Evolutionary conservation across 2,329 filamentous ascomycete species (phyloP), one percentile per base, ranked within the genome.

Genomic region (Diplodia mutila): DNA sequence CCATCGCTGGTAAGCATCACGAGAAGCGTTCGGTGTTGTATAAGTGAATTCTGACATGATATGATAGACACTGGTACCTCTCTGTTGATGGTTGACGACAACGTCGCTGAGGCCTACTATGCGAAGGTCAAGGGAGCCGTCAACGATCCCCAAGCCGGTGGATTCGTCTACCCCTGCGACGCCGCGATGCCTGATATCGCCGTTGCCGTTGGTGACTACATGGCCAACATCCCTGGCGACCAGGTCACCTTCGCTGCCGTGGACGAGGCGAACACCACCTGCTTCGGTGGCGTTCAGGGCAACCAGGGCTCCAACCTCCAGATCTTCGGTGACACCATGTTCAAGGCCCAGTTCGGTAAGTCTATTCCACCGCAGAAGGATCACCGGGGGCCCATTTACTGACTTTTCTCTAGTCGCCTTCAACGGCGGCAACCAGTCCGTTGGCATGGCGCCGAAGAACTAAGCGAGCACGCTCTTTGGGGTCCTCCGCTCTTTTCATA

Each of bases 241-340:
- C 81, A 74, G 68, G 74, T 81, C 69, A 80, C 75, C 8, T 80
- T 80, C 59, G 76, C 79, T 11, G 69, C 75, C 8, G 76, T 79
- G 37, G 78, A 80, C 52, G 51, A 75, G 48, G 73, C 74, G 49
- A 80, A 80, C 61, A 82, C 82, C 51, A 86, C 81, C 66, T 92
- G 90, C 81, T 91, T 90, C 71, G 90, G 89, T 69, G 89, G 89
- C 71, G 79, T 92, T 21, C 90, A 92, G 79, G 83, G 85, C 37
- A 86, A 85, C 55, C 73, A 73, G 66, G 81, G 83, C 1, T 80
- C 80, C 16, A 78, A 80, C 32, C 76, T 90, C 46, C 86, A 89
- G 77, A 88, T 92, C 74, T 84, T 84, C 66, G 87, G 87, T n/a
- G 87, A 89, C 72, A 81, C 85, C 29, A 84, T 89, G 76, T 82